Conservation (phyloP, 441 rosid species). For the Adansonia madagascariensis region DNA sequence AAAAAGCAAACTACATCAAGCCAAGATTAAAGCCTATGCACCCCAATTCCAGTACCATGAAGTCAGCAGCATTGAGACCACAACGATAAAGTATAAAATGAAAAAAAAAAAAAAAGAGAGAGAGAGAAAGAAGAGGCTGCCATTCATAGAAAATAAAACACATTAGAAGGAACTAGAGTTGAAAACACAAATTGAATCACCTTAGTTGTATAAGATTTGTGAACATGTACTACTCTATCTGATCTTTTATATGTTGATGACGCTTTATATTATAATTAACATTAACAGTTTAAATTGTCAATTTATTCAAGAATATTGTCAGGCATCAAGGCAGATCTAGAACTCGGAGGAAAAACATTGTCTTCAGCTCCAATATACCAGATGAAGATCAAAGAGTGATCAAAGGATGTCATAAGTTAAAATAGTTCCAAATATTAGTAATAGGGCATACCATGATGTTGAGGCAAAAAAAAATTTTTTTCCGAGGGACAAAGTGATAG, state of each 20-base stretch:
- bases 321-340: neutral
- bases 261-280: neutral
- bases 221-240: neutral
- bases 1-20: neutral
- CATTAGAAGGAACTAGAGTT: neutral
- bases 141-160: neutral
- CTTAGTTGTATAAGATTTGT: neutral
- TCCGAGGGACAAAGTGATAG: neutral
- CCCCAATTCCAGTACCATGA: neutral
- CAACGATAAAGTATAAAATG: neutral
- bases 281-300: neutral
- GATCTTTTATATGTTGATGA: neutral
- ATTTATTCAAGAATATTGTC: neutral
- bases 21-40: neutral
- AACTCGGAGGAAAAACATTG: neutral
- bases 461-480: neutral
- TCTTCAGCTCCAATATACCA: neutral
- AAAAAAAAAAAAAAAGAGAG: no score
- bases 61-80: neutral
- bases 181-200: neutral
- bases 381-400: neutral
- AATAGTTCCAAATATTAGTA: neutral
- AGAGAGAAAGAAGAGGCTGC: neutral
- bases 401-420: neutral
- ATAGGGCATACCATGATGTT: neutral